Evolutionary conservation across 441 rosid species (phyloP).

Genomic region (Corymbia citriodora): DNA sequence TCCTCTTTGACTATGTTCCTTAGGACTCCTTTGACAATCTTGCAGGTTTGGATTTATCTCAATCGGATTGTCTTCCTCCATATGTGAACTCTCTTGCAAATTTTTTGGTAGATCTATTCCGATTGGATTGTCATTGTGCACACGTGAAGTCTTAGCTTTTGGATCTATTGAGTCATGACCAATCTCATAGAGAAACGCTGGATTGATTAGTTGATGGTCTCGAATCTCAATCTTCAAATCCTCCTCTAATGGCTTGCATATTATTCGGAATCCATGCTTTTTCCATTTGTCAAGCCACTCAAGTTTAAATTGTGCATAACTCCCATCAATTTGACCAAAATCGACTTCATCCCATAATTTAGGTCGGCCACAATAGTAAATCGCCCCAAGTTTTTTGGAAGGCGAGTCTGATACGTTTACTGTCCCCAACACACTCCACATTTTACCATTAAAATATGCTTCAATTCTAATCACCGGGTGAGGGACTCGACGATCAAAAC

Average conservation of each 20-base stretch:
- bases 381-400: too few species aligned
- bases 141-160: fast-evolving
- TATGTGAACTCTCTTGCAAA: background rate
- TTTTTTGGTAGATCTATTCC: background rate
- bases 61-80: background rate
- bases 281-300: fast-evolving
- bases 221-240: fast-evolving
- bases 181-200: background rate
- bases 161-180: fast-evolving
- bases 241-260: background rate
- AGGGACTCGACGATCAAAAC: too few species aligned
- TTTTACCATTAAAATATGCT: background rate
- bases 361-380: fast-evolving
- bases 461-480: too few species aligned
- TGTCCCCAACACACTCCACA: too few species aligned
- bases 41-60: too few species aligned
- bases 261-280: background rate
- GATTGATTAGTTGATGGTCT: background rate
- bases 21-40: background rate
- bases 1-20: background rate
- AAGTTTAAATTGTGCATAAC: background rate
- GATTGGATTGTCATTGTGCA: fast-evolving
- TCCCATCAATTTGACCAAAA: background rate
- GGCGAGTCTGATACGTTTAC: too few species aligned
- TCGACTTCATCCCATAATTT: fast-evolving